These are phyloP conservation scores for Daldinia caldariorum DNA, from an alignment of 495 filamentous ascomycete species.

Conservation along the genomic window DNA sequence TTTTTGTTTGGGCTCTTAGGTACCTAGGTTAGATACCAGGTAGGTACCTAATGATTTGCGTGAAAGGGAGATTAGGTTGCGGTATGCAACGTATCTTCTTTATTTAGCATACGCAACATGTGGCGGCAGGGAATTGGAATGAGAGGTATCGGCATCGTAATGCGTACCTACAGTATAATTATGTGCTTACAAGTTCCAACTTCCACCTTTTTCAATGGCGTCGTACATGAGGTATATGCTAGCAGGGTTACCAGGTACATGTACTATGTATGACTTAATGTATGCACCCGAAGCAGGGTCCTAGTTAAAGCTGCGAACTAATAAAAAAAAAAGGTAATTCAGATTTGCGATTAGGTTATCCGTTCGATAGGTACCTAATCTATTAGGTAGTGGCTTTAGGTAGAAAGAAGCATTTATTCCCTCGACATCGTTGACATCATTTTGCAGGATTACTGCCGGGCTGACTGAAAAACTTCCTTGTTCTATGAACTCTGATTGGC, in stretches of 20 bases:
- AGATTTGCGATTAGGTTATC: slow-evolving; percentile 5
- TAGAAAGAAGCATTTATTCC: slow-evolving; percentile 14
- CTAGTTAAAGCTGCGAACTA: neutral
- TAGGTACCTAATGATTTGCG: too few species aligned
- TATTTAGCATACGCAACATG: slow-evolving; percentile 29
- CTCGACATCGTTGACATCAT: slow-evolving; percentile 34
- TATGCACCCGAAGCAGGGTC: neutral
- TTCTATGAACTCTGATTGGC: neutral
- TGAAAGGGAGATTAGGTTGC: neutral
- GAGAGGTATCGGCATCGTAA: slow-evolving; percentile 6
- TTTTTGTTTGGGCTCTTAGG: too few species aligned
- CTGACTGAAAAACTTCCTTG: neutral
- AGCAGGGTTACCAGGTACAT: neutral
- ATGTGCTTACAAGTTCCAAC: too few species aligned
- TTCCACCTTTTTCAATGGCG: too few species aligned
- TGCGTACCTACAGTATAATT: neutral
- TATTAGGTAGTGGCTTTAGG: slow-evolving; percentile 9
- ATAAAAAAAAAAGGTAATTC: slow-evolving; percentile 1
- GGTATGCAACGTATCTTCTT: neutral
- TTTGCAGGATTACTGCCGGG: neutral
- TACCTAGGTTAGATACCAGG: too few species aligned
- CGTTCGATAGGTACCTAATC: too few species aligned
- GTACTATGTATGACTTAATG: neutral
- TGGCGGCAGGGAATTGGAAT: slow-evolving; percentile 11
- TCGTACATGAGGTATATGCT: too few species aligned